Base-by-base conservation (phyloP, 169 alveolate genomes). In the Perkinsus marinus region DNA sequence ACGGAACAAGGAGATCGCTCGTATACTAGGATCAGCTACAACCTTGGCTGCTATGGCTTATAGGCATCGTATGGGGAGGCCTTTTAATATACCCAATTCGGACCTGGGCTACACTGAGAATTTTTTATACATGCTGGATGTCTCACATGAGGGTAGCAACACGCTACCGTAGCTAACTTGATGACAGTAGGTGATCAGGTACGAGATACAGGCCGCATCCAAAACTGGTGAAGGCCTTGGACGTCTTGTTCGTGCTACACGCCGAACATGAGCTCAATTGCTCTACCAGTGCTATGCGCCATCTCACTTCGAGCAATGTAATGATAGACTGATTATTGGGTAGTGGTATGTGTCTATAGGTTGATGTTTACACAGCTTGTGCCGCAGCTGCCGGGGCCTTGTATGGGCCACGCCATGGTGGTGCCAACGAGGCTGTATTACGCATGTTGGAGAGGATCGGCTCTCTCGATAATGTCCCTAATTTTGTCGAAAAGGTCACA, bases 331-430 rank as follows among this genome's bases (percentile, higher is more conserved):
- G 95, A 94, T 46, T 92, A 96, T 30, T 7, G 34, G 79, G 34
- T 13, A 2, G 22, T 16, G 22, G 26, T 57, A 16, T 19, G 7
- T 57, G 3, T 57, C 34, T n/a, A n/a, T n/a, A 57, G 79, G 79
- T 57, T 13, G 79, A 57, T 26, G 79, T 57, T 19, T 57, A 57
- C 79, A 57, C 79, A 5, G 97, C 98, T 5, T 97, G 98, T 91
- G 94, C 96, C 26, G 96, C 98, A 16, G 97, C 98, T 6, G 98
- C 97, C 37, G 95, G 96, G 34, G 96, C 98, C 22, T 91, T 97
- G 34, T 97, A 98, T 97, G 98, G 98, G 47, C 97, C 97, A 39
- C 95, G 95, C 79, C 98, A 97, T 90, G 98, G 98, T 39, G 98
- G 98, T 13, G 98, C 98, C 9, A 97, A 97, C 90, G 97, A 97